Conservation (phyloP, 371 early-diverging fungal genomes). For the Mortierella sp. region DNA sequence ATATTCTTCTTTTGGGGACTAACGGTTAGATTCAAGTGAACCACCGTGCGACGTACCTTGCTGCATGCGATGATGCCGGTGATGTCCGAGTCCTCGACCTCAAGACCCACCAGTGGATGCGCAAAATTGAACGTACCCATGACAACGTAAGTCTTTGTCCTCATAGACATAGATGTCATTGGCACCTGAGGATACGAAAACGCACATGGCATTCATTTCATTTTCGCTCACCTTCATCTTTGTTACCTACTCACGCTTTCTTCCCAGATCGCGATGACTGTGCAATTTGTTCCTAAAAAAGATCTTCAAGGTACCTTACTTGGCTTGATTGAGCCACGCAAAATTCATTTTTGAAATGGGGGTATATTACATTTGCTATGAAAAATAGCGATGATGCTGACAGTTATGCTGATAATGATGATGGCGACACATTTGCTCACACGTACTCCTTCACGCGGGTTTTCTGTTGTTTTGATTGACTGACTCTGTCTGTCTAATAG, state of each 20-base stretch:
- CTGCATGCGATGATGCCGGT: slow-evolving; percentile 51
- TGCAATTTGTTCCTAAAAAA: slow-evolving; percentile 48
- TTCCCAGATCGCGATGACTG: slow-evolving; percentile 46
- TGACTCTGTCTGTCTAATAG: too few species aligned
- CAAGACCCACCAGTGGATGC: slow-evolving; percentile 52
- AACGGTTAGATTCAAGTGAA: slow-evolving; percentile 43
- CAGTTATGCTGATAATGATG: background rate
- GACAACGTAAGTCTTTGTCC: slow-evolving; percentile 26
- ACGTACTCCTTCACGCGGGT: background rate
- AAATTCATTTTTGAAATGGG: too few species aligned
- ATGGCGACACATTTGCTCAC: background rate
- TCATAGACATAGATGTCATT: background rate
- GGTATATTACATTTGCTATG: background rate
- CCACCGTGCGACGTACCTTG: slow-evolving; percentile 36
- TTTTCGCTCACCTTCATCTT: background rate
- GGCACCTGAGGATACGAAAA: background rate
- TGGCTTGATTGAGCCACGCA: too few species aligned
- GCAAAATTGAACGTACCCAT: slow-evolving; percentile 32
- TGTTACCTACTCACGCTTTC: background rate
- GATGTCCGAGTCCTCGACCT: slow-evolving; percentile 51
- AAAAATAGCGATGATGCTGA: background rate
- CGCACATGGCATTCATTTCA: background rate
- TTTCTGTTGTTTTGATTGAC: background rate
- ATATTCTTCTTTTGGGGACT: too few species aligned
- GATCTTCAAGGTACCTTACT: slow-evolving; percentile 39